A percentile compares a stretch with the other conserved stretches of the same genome.
Evolutionary conservation across 108 stramenopile species (phyloP).

Genomic region (Fragilaria radians): DNA sequence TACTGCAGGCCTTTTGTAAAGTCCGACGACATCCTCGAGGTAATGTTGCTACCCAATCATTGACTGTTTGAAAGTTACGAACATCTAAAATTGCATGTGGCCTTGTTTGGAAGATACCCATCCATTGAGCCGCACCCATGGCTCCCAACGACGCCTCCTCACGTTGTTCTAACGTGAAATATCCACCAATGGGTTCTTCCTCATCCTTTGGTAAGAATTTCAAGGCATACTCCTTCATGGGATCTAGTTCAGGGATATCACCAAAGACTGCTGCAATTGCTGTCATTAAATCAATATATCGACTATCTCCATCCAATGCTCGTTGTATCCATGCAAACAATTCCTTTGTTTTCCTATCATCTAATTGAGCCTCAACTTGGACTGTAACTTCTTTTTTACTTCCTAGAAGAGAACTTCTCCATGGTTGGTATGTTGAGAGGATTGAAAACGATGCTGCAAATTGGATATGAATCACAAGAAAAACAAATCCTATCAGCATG

Average conservation of each 20-base stretch:
- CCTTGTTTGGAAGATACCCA: constrained; percentile 54
- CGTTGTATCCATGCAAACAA: constrained; percentile 65
- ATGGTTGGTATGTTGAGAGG: no score
- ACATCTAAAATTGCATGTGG: constrained; percentile 66
- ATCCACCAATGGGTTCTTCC: constrained; percentile 38
- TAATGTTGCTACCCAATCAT: constrained; percentile 58
- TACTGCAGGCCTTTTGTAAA: constrained; percentile 42
- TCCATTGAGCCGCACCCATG: constrained; percentile 79
- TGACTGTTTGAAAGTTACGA: constrained; percentile 37
- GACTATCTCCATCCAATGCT: constrained; percentile 41
- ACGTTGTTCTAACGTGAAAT: constrained; percentile 38
- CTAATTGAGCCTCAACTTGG: no score
- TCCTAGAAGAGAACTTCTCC: no score
- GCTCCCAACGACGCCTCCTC: constrained; percentile 62
- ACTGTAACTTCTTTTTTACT: no score
- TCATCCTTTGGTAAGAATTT: constrained; percentile 36
- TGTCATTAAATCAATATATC: constrained; percentile 58
- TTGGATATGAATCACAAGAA: no score
- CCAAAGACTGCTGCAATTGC: constrained; percentile 70
- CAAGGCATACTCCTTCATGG: constrained; percentile 36
- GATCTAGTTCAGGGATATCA: constrained; percentile 33
- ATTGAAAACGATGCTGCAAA: no score
- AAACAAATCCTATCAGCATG: no score
- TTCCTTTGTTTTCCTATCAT: no score
- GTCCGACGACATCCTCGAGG: constrained; percentile 59